Percentiles rank a stretch among this genome's conserved stretches.
These are phyloP conservation scores for Peronospora farinosa DNA, from an alignment of 352 stramenopile species.

Conservation along the genomic window DNA sequence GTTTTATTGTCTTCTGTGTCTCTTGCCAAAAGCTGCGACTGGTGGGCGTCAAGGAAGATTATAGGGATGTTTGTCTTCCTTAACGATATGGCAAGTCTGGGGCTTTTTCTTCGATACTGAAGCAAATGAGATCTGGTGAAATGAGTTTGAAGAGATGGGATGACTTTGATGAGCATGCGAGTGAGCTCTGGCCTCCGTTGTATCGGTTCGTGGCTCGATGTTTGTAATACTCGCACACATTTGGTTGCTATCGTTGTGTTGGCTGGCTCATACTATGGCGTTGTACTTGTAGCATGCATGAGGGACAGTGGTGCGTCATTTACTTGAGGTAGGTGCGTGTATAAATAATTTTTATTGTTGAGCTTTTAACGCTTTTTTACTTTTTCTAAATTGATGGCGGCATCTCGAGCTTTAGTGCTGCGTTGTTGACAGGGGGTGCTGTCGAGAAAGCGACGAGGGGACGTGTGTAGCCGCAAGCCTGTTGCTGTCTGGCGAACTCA, in stretches of 20 bases:
- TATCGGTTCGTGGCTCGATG: no score
- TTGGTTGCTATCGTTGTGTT: no score
- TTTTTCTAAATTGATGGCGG: slow-evolving; percentile 50
- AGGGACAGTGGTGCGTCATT: no score
- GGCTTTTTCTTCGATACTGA: no score
- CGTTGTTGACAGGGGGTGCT: slow-evolving; percentile 11
- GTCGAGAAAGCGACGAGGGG: slow-evolving; percentile 11
- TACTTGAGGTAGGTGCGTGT: slow-evolving; percentile 5
- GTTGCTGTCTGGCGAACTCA: slow-evolving; percentile 5
- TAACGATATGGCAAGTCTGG: background rate
- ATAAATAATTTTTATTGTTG: slow-evolving; percentile 63
- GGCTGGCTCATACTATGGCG: no score
- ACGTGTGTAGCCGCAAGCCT: slow-evolving; percentile 12
- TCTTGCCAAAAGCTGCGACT: background rate
- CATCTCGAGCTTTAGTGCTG: slow-evolving; percentile 13
- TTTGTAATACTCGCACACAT: no score
- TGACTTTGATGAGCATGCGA: no score
- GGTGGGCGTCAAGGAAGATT: background rate
- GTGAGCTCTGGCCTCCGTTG: no score
- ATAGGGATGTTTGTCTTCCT: background rate
- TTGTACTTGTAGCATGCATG: no score
- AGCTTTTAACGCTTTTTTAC: slow-evolving; percentile 53
- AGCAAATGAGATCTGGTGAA: no score
- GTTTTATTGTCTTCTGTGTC: background rate
- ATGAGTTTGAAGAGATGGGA: no score